phyloP scores from a whole-genome alignment of 2,329 filamentous ascomycete genomes.

The Cytospora schulzeri region DNA sequence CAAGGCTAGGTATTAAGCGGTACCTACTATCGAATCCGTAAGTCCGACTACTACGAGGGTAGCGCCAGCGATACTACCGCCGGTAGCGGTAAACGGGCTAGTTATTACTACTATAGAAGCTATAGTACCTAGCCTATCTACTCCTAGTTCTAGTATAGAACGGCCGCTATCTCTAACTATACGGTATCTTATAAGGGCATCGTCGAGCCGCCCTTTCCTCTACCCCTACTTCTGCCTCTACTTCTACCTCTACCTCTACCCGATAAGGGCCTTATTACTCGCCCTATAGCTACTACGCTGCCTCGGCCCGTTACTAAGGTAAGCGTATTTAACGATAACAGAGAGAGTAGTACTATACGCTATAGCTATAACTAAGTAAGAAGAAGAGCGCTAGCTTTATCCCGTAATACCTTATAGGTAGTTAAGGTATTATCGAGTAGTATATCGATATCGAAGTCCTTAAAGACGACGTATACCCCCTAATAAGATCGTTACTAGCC shows the following conservation, averaged over 20 bases:
- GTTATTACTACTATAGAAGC: neutral
- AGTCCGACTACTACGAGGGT: too few relatives aligned
- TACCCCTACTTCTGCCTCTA: neutral
- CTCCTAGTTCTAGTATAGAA: neutral
- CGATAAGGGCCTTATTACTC: neutral
- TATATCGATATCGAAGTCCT: neutral
- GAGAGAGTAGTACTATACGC: neutral
- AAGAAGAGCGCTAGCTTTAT: neutral
- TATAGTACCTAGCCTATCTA: neutral
- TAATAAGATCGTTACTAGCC: neutral
- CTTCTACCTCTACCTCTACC: neutral
- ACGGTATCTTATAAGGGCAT: too few relatives aligned
- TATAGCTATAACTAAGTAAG: neutral
- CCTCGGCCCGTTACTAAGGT: neutral
- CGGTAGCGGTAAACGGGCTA: neutral
- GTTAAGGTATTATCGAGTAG: too few relatives aligned
- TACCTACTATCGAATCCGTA: neutral
- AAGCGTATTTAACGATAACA: neutral
- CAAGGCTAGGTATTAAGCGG: neutral
- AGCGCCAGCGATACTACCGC: neutral
- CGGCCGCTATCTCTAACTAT: neutral
- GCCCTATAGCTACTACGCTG: neutral
- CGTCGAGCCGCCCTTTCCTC: neutral
- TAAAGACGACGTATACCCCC: neutral
- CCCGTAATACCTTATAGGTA: neutral